A percentile compares a stretch with the other conserved stretches of the same genome.
These are phyloP conservation scores for Penicillium robsamsonii DNA, from an alignment of 495 filamentous ascomycete genomes.

Conservation along the genomic window DNA sequence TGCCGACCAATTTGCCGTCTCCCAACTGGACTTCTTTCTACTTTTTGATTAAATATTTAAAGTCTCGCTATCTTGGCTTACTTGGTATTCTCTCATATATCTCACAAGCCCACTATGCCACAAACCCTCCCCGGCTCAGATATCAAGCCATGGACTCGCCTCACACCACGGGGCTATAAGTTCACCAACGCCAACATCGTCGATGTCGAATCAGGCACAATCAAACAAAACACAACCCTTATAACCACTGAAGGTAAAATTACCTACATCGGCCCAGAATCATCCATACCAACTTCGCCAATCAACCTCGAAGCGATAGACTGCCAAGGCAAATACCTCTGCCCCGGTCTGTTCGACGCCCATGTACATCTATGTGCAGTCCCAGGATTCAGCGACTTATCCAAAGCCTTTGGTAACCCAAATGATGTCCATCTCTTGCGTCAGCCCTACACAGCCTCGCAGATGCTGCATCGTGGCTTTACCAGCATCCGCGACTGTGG, in stretches of 20 bases:
- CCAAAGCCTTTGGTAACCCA: slow-evolving; percentile 28
- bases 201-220: slow-evolving; percentile 29
- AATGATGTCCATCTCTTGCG: slow-evolving; percentile 35
- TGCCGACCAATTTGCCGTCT: too few species aligned
- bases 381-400: slow-evolving; percentile 34
- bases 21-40: not conserved
- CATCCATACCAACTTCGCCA: slow-evolving; percentile 14
- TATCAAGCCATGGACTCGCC: slow-evolving; percentile 39
- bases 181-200: slow-evolving; percentile 38
- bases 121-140: slow-evolving; percentile 18
- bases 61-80: not conserved
- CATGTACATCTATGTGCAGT: slow-evolving; percentile 53
- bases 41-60: not conserved
- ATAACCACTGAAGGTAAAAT: slow-evolving; percentile 22
- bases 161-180: slow-evolving; percentile 27
- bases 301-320: slow-evolving; percentile 29
- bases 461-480: slow-evolving; percentile 54
- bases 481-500: slow-evolving; percentile 53
- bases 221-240: slow-evolving; percentile 23
- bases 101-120: slow-evolving; percentile 14
- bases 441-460: slow-evolving; percentile 43
- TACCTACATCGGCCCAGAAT: slow-evolving; percentile 12
- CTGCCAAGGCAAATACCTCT: slow-evolving; percentile 45
- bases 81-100: not conserved
- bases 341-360: slow-evolving; percentile 56